A percentile compares a stretch with the other conserved stretches of the same genome.
phyloP scores from a whole-genome alignment of 2,329 filamentous ascomycete species.

The Sclerotinia glacialis region DNA sequence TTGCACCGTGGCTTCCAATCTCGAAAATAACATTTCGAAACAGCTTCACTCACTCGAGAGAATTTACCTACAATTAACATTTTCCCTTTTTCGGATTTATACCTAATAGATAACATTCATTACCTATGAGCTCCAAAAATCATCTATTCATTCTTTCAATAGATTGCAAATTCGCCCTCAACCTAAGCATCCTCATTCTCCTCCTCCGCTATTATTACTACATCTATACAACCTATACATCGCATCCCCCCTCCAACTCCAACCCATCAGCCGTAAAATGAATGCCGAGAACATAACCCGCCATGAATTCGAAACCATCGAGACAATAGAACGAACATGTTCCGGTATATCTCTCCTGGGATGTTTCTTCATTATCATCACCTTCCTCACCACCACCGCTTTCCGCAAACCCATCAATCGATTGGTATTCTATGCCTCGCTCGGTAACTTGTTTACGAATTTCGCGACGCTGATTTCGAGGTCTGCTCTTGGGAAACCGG shows the following conservation, averaged over 20 bases:
- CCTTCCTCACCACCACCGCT: slow-evolving; percentile 47
- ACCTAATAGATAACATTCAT: not conserved
- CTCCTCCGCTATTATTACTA: not conserved
- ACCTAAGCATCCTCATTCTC: not conserved
- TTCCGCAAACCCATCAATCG: slow-evolving; percentile 59
- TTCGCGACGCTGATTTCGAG: slow-evolving; percentile 50
- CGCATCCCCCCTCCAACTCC: not conserved
- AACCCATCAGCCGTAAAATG: not conserved
- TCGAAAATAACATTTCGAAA: not conserved
- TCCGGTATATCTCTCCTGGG: slow-evolving; percentile 52
- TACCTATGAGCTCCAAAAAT: not conserved
- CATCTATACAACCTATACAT: not conserved
- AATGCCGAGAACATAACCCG: not conserved
- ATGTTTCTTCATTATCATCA: slow-evolving; percentile 51
- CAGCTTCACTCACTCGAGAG: not conserved
- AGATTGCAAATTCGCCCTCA: not conserved
- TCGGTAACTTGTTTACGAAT: slow-evolving; percentile 55
- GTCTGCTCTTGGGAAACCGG: slow-evolving; percentile 27
- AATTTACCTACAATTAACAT: not conserved
- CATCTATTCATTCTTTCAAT: not conserved
- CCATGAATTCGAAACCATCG: not conserved
- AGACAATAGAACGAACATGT: slow-evolving; percentile 36
- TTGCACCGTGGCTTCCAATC: not conserved
- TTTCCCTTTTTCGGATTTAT: not conserved
- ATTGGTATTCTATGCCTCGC: slow-evolving; percentile 56